Evolutionary conservation across 108 stramenopile species (phyloP).

Genomic region (Pseudonitzschia pungens): DNA sequence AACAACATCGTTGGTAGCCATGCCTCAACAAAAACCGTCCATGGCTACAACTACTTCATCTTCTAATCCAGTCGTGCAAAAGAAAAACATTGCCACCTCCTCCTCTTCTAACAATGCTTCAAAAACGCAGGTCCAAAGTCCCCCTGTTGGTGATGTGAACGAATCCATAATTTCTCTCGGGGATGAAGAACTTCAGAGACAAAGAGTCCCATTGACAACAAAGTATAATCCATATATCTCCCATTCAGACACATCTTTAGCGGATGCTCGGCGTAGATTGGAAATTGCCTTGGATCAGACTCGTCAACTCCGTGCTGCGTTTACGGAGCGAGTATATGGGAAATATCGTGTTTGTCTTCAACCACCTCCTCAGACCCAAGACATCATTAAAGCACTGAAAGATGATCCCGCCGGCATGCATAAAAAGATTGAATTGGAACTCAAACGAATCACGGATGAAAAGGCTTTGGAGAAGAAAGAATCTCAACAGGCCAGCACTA

Average conservation of each 20-base stretch:
- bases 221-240: conserved; percentile 58
- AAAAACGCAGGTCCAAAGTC: neutral
- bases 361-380: conserved; percentile 40
- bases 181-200: conserved; percentile 21
- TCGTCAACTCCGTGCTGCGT: conserved; percentile 57
- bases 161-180: conserved; percentile 16
- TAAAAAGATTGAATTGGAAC: conserved; percentile 5
- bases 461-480: conserved; percentile 65
- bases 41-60: neutral
- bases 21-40: neutral
- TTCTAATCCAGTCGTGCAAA: neutral
- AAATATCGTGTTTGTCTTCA: conserved; percentile 65
- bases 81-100: neutral
- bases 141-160: conserved; percentile 13
- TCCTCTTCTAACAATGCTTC: neutral
- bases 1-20: neutral
- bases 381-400: conserved; percentile 29
- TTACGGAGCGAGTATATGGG: conserved; percentile 75
- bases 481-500: conserved; percentile 30
- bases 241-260: conserved; percentile 58
- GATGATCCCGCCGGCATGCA: conserved; percentile 43
- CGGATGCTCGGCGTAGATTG: conserved; percentile 63
- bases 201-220: conserved; percentile 40
- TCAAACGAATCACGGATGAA: conserved; percentile 48
- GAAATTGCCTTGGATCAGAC: conserved; percentile 73